Evolutionary conservation across 768 basidiomycete species (phyloP).

Genomic region (Mycena belliarum): DNA sequence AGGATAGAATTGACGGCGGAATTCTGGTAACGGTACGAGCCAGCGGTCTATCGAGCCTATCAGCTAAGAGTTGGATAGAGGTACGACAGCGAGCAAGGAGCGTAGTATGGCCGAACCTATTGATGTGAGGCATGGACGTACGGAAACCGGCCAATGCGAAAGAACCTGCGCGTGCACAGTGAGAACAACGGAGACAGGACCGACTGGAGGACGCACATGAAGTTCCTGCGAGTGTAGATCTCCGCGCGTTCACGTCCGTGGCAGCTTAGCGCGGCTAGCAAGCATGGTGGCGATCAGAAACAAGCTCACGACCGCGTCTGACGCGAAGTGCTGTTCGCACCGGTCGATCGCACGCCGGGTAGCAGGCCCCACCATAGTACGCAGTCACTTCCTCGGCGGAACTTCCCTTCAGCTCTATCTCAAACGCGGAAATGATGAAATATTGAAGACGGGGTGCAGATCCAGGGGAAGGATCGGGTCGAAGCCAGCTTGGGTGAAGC

Average conservation of each 20-base stretch:
- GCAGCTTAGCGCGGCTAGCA: neutral
- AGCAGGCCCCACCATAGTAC: neutral
- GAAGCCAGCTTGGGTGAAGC: neutral
- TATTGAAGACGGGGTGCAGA: neutral
- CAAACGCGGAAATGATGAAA: neutral
- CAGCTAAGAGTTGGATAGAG: neutral
- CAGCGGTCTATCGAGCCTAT: neutral
- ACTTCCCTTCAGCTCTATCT: neutral
- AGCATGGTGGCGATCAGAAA: slow-evolving; percentile 4
- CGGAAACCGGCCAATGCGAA: neutral
- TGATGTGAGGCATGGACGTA: neutral
- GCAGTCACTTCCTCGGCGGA: neutral
- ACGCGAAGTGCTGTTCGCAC: neutral
- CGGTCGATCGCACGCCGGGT: neutral
- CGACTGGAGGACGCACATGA: neutral
- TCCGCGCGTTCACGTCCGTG: neutral
- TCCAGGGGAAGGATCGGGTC: neutral
- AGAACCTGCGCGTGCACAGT: neutral
- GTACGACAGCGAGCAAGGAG: neutral
- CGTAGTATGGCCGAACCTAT: neutral
- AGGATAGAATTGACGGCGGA: neutral
- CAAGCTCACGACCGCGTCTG: neutral
- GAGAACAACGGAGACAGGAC: neutral
- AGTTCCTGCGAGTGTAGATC: neutral
- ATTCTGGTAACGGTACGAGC: neutral